Conservation (phyloP, 495 filamentous ascomycete species). For the Podospora anserina region DNA sequence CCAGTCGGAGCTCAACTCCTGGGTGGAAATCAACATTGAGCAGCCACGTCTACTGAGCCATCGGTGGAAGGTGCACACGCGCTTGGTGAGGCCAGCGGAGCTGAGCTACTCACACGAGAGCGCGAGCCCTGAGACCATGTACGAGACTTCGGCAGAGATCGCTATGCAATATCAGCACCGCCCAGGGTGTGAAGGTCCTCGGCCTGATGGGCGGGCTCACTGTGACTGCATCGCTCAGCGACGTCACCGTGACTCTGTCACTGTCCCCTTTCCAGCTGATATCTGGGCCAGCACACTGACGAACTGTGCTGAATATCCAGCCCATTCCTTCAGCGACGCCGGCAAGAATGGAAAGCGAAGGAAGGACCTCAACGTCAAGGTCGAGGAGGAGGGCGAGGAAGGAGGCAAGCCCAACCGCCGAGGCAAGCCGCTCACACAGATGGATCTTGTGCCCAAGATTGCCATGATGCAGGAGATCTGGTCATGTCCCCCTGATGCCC, state of each 20-base stretch:
- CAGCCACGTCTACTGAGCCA: constrained; percentile 41
- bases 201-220: constrained; percentile 30
- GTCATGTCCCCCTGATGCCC: constrained; percentile 37
- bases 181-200: constrained; percentile 36
- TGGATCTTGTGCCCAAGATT: constrained; percentile 45
- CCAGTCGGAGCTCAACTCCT: constrained; percentile 47
- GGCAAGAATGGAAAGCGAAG: constrained; percentile 12
- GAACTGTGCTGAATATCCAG: constrained; percentile 43
- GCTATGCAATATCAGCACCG: constrained; percentile 38
- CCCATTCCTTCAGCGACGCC: constrained; percentile 25
- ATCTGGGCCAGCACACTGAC: constrained; percentile 49
- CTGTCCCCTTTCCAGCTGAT: constrained; percentile 50
- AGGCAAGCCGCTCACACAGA: constrained; percentile 35
- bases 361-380: constrained; percentile 10
- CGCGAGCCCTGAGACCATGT: constrained; percentile 28
- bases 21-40: constrained; percentile 49
- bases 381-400: constrained; percentile 20
- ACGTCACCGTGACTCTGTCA: constrained; percentile 29
- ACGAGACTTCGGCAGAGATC: constrained; percentile 36
- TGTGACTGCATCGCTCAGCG: constrained; percentile 33
- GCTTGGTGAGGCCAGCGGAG: constrained; percentile 47
- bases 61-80: constrained; percentile 50
- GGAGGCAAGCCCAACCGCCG: constrained; percentile 7
- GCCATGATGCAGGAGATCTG: constrained; percentile 53
- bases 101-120: constrained; percentile 35